phyloP scores from a whole-genome alignment of 768 basidiomycete species.

The Asterophora parasitica region DNA sequence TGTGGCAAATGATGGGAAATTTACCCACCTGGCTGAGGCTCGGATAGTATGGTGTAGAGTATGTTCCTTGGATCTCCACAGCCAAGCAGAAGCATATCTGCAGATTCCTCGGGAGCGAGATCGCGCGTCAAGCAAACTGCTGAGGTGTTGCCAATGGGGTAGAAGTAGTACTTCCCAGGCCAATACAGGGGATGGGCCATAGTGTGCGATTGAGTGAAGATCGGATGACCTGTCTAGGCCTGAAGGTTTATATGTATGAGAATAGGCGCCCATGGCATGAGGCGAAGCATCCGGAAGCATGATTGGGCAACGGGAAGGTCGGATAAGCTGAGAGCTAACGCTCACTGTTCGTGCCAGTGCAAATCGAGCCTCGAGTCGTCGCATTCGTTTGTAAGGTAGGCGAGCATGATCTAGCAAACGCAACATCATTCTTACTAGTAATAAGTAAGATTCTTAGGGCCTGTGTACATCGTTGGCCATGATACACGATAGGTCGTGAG shows the following conservation, averaged over 20 bases:
- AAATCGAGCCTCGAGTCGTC: too few species aligned
- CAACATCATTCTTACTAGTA: too few species aligned
- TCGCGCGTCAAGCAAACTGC: slow-evolving; percentile 45
- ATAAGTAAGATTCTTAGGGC: too few species aligned
- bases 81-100: slow-evolving; percentile 47
- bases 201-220: neutral
- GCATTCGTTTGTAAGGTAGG: too few species aligned
- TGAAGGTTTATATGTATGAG: neutral
- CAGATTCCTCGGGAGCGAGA: slow-evolving; percentile 42
- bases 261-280: neutral
- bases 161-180: slow-evolving; percentile 45
- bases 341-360: too few species aligned
- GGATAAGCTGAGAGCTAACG: neutral
- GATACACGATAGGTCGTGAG: too few species aligned
- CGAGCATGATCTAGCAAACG: too few species aligned
- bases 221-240: neutral
- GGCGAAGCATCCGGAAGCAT: neutral
- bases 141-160: slow-evolving; percentile 57
- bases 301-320: neutral
- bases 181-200: slow-evolving; percentile 45
- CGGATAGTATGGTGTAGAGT: slow-evolving; percentile 41
- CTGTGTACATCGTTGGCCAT: too few species aligned
- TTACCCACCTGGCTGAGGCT: slow-evolving; percentile 22
- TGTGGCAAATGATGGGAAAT: neutral
- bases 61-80: slow-evolving; percentile 56